Conservation (phyloP, 176 grass and related monocot genomes). For the Musa acuminata region DNA sequence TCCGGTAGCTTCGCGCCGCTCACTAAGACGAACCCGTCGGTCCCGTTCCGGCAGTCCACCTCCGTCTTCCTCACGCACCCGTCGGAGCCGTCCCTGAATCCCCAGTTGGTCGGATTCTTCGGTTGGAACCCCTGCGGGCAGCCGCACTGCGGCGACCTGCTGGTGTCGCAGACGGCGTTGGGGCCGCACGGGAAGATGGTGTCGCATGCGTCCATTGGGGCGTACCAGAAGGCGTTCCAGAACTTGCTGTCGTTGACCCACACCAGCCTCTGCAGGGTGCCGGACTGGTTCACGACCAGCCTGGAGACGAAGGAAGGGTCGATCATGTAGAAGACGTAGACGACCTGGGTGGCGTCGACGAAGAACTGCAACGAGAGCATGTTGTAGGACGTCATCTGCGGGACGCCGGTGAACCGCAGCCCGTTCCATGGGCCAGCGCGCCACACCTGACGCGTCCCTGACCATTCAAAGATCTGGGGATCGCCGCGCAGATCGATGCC, state of each 20-base stretch:
- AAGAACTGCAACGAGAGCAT: conserved; percentile 44
- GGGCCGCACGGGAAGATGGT: too few relatives aligned
- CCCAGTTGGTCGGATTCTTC: too few relatives aligned
- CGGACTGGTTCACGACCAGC: conserved; percentile 28
- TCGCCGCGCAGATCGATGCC: conserved; percentile 33
- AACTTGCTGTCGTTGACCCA: conserved; percentile 23
- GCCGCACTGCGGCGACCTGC: too few relatives aligned
- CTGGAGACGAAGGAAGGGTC: neutral
- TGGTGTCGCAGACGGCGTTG: too few relatives aligned
- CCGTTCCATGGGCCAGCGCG: neutral
- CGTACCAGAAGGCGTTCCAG: conserved; percentile 32
- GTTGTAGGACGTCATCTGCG: conserved; percentile 47
- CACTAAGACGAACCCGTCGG: too few relatives aligned
- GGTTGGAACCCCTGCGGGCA: too few relatives aligned
- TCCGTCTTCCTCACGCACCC: too few relatives aligned
- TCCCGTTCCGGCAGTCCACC: too few relatives aligned
- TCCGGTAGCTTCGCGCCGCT: conserved; percentile 41
- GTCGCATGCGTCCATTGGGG: conserved; percentile 10
- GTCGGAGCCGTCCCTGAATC: too few relatives aligned
- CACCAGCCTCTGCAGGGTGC: conserved; percentile 26
- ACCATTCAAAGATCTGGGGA: conserved; percentile 36
- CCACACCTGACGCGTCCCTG: conserved; percentile 19
- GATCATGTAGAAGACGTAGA: conserved; percentile 27
- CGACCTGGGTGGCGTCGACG: conserved; percentile 39
- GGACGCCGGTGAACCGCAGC: conserved; percentile 53